phyloP scores from a whole-genome alignment of 805 yeast species.

The Candida railenensis region DNA sequence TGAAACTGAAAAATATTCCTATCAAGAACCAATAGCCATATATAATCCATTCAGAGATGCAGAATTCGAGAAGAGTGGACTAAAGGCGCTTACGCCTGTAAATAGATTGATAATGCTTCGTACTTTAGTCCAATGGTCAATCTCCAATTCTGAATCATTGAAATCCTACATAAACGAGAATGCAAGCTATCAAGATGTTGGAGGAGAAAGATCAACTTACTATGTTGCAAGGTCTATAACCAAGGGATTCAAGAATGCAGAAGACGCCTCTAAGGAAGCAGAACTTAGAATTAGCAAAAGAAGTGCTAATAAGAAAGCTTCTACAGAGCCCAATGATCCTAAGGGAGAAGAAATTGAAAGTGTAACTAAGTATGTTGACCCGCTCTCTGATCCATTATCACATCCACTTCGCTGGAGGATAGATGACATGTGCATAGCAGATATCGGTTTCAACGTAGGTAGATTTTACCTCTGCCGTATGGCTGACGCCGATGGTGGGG shows the following conservation, averaged over 20 bases:
- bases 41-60: conserved; percentile 21
- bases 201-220: conserved; percentile 33
- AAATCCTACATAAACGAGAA: conserved; percentile 22
- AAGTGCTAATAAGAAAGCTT: conserved; percentile 4
- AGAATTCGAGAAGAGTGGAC: conserved; percentile 32
- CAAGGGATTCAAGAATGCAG: conserved; percentile 33
- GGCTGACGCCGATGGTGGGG: conserved; percentile 34
- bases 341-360: conserved; percentile 6
- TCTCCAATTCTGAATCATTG: conserved; percentile 29
- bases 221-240: conserved; percentile 35
- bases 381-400: conserved; percentile 34
- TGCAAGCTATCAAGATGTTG: conserved; percentile 29
- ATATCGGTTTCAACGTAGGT: conserved; percentile 39
- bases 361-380: conserved; percentile 31
- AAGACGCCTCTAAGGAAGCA: conserved; percentile 29
- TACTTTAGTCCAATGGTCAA: conserved; percentile 35
- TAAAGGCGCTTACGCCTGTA: conserved; percentile 28
- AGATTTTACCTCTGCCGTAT: conserved; percentile 38
- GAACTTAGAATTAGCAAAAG: conserved; percentile 27
- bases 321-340: not conserved
- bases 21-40: conserved; percentile 11
- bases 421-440: conserved; percentile 37
- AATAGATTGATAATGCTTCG: conserved; percentile 39
- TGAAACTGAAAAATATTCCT: conserved; percentile 9
- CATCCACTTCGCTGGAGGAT: conserved; percentile 34